Base-by-base conservation (phyloP, 1,139 yeast species). In the Lodderomyces jiufengensis region DNA sequence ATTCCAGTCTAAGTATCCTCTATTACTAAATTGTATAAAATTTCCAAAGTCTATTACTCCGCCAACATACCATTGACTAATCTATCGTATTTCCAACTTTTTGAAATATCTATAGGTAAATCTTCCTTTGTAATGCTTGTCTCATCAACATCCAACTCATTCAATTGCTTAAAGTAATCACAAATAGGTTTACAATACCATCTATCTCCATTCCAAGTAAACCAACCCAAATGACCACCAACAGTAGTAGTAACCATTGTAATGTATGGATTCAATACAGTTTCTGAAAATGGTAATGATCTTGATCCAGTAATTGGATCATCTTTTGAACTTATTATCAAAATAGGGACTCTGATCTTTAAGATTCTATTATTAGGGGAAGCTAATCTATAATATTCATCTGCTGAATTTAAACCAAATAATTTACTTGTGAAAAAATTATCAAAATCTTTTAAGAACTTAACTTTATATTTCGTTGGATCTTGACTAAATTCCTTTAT, bases 141-240 rank as follows among this genome's bases (percentile, higher is more conserved):
- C 9, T 34, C 31, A 9, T 48, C 46, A 11, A 57, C 49, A 12
- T 42, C 44, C 58, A 60, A 59, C 22, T 48, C 39, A 37, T 58
- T 58, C 46, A 70, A 47, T 37, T 59, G 67, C 16, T 52, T 51
- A 40, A 69, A 65, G 14, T 66, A 49, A 32, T 52, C 49, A 10
- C 70, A 55, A 18, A 69, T 41, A 0, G 74, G 74, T 9, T 49
- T 49, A 2, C 71, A 54, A 43, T 70, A 66, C 87, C 87, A 81
- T 44, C 86, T 63, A 10, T 55, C 57, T 24, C 77, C 73, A 32
- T 60, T 57, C 44, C 59, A 61, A 32, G 65, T 66, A 44, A 74
- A 75, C 81, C 81, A 77, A 1, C 79, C 81, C 40, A 77, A 63
- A 61, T 92, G 98, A 8, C 97, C 98, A 39, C 98, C 98, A 22